These are phyloP conservation scores for Lactarius indigo DNA, from an alignment of 768 basidiomycete genomes.

Conservation along the genomic window DNA sequence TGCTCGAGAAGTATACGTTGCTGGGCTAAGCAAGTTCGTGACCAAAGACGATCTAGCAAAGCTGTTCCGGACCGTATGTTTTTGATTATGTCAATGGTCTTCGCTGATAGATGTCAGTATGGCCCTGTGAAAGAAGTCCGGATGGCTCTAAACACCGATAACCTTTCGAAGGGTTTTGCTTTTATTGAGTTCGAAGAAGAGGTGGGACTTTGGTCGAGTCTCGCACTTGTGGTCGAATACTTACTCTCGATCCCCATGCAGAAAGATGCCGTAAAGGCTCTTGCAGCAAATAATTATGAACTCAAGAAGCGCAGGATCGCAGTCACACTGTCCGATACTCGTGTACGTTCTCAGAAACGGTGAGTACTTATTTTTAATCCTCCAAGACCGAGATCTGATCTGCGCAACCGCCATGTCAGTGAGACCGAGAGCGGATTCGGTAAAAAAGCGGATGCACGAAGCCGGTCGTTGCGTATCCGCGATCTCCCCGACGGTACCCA, in stretches of 20 bases:
- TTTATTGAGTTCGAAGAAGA: constrained; percentile 89
- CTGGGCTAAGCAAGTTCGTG: constrained; percentile 76
- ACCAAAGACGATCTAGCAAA: constrained; percentile 74
- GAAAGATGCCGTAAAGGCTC: constrained; percentile 66
- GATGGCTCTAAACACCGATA: constrained; percentile 67
- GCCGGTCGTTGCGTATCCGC: constrained; percentile 70
- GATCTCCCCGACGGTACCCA: constrained; percentile 75
- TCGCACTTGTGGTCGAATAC: background rate
- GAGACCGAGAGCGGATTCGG: constrained; percentile 56
- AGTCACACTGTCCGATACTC: constrained; percentile 80
- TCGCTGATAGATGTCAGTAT: constrained; percentile 48
- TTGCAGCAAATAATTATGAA: constrained; percentile 82
- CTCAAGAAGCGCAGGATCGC: constrained; percentile 87
- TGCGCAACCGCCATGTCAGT: constrained; percentile 1
- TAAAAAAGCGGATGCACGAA: constrained; percentile 52
- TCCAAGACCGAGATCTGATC: background rate
- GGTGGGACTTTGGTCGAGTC: constrained; percentile 40
- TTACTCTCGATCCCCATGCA: constrained; percentile 30
- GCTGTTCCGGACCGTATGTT: constrained; percentile 70
- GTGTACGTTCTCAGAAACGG: constrained; percentile 34
- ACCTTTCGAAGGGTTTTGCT: constrained; percentile 77
- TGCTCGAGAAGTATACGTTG: constrained; percentile 82
- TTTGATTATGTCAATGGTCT: background rate
- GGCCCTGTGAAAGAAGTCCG: constrained; percentile 80
- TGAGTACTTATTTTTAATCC: constrained; percentile 29